A percentile compares a stretch with the other conserved stretches of the same genome.
phyloP scores from a whole-genome alignment of 129 eudicot species.

The Oenanthe sinensis region DNA sequence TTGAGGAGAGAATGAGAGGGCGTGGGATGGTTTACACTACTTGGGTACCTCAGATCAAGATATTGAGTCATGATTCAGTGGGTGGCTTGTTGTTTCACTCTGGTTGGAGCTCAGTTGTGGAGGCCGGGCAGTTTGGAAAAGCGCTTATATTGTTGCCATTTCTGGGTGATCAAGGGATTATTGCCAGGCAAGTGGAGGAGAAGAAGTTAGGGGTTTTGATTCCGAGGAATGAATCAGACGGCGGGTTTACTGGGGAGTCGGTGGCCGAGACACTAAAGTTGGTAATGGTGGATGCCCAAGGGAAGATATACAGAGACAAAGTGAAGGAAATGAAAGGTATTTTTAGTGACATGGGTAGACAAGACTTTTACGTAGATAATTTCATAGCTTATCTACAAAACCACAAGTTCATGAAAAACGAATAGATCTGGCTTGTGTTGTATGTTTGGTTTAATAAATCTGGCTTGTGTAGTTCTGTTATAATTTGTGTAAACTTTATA shows the following conservation, averaged over 20 bases:
- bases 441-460: background rate
- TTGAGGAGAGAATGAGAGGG: conserved; percentile 9
- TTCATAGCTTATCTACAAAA: background rate
- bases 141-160: conserved; percentile 11
- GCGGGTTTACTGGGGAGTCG: conserved; percentile 7
- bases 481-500: background rate
- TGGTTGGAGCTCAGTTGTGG: conserved; percentile 17
- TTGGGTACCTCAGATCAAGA: conserved; percentile 22
- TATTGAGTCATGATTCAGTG: conserved; percentile 18
- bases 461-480: background rate
- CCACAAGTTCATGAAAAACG: background rate
- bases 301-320: conserved; percentile 11
- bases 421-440: background rate
- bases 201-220: background rate
- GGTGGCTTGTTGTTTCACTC: conserved; percentile 16
- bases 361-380: background rate
- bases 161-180: conserved; percentile 12
- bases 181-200: conserved; percentile 11
- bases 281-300: conserved; percentile 18
- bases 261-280: conserved; percentile 16
- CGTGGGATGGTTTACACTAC: conserved; percentile 14
- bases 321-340: conserved; percentile 17
- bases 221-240: conserved; percentile 10
- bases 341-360: conserved; percentile 9
- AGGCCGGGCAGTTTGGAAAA: conserved; percentile 5